A percentile compares a stretch with the other conserved stretches of the same genome.
Conservation (phyloP, 345 rosid genomes). For the Ceriops zippeliana region DNA sequence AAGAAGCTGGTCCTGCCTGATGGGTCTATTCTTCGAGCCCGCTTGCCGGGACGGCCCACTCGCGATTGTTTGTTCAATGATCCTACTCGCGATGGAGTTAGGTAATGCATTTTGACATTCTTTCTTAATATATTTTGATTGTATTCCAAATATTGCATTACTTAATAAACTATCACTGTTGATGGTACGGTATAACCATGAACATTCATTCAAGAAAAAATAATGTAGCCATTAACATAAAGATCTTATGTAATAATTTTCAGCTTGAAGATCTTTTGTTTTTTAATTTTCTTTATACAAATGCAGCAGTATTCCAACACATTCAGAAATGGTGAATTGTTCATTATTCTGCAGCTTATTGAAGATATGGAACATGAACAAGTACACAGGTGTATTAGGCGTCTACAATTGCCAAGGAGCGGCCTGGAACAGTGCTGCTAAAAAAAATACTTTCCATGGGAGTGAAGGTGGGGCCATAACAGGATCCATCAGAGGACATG, state of each 20-base stretch:
- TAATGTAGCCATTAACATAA: no score
- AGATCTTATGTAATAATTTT: not conserved
- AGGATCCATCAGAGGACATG: conserved; percentile 55
- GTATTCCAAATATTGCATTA: not conserved
- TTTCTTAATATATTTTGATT: not conserved
- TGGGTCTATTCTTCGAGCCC: conserved; percentile 80
- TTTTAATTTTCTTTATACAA: no score
- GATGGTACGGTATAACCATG: no score
- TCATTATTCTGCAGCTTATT: conserved; percentile 53
- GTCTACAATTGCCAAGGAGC: conserved; percentile 98
- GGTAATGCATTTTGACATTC: conserved; percentile 37
- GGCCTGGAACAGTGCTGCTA: conserved; percentile 70
- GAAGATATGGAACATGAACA: conserved; percentile 99
- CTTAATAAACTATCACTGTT: no score
- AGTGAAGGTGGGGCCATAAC: conserved; percentile 49
- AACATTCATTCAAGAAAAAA: no score
- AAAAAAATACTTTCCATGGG: conserved; percentile 73
- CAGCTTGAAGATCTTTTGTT: not conserved
- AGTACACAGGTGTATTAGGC: conserved; percentile 83
- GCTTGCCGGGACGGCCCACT: conserved; percentile 90
- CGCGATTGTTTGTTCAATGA: conserved; percentile 77
- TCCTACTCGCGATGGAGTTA: conserved; percentile 80
- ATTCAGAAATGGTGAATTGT: not conserved
- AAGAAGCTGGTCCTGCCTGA: conserved; percentile 84
- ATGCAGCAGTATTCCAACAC: not conserved